Percentiles rank a stretch among this genome's conserved stretches.
phyloP scores from a whole-genome alignment of 306 rosid species.

The Castanospermum australe region DNA sequence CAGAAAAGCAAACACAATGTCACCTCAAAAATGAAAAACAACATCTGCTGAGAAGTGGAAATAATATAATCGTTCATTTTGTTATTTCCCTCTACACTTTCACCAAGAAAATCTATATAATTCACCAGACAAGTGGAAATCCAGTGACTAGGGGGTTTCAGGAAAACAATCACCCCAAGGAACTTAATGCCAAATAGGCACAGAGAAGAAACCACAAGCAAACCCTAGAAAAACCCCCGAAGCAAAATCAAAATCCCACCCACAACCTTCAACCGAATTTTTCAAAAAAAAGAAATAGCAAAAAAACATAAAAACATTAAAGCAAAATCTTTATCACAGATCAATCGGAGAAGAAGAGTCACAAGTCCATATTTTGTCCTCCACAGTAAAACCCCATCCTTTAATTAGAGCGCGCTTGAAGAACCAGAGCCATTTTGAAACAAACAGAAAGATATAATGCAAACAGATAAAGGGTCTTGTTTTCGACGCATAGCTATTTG shows the following conservation, averaged over 20 bases:
- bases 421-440: background rate
- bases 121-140: background rate
- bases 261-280: background rate
- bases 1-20: constrained; percentile 1
- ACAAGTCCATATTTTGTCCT: constrained; percentile 13
- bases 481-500: background rate
- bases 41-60: background rate
- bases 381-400: constrained; percentile 15
- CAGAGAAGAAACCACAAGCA: background rate
- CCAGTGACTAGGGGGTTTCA: background rate
- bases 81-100: background rate
- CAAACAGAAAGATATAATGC: background rate
- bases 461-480: background rate
- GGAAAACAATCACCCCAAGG: background rate
- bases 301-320: no score
- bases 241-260: background rate
- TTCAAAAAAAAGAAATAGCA: background rate
- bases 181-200: background rate
- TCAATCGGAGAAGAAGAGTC: background rate
- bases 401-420: background rate
- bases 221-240: constrained; percentile 40
- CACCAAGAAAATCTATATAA: background rate
- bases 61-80: background rate
- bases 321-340: background rate
- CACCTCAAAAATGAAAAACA: background rate